Conservation (phyloP, 495 filamentous ascomycete genomes). For the Chaetomium fimeti region DNA sequence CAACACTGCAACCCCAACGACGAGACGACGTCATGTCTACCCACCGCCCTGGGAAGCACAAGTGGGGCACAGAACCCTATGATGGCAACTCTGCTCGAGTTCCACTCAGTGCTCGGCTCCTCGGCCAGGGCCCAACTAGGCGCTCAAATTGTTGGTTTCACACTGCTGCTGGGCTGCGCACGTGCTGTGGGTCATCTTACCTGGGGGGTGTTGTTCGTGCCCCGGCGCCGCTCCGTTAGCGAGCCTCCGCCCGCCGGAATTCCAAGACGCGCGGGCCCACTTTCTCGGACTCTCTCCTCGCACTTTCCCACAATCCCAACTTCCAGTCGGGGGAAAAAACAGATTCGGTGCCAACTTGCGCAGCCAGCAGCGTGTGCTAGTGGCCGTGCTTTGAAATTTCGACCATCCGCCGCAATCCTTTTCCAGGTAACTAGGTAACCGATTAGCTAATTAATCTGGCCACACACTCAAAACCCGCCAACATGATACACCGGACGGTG, state of each 20-base stretch:
- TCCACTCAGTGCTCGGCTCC: background rate
- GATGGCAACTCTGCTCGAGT: background rate
- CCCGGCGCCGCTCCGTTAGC: too few species aligned
- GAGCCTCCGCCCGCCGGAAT: background rate
- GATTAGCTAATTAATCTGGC: background rate
- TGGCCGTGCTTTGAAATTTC: conserved; percentile 3
- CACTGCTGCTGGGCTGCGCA: background rate
- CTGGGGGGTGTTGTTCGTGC: background rate
- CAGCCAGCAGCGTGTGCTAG: background rate
- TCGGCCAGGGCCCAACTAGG: background rate
- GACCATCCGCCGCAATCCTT: background rate
- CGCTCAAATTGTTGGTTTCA: conserved; percentile 1
- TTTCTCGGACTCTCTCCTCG: background rate
- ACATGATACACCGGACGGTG: background rate
- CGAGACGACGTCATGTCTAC: too few species aligned
- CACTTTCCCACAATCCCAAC: background rate
- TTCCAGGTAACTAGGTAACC: conserved; percentile 8
- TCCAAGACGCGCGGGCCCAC: background rate
- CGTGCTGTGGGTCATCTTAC: too few species aligned
- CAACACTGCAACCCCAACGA: too few species aligned
- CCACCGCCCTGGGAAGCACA: too few species aligned
- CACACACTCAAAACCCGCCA: background rate
- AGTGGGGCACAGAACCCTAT: background rate
- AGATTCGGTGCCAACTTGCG: background rate
- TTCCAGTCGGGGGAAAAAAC: background rate